Conservation (phyloP, 139 green algal genomes). For the Coccomyxa sp. region DNA sequence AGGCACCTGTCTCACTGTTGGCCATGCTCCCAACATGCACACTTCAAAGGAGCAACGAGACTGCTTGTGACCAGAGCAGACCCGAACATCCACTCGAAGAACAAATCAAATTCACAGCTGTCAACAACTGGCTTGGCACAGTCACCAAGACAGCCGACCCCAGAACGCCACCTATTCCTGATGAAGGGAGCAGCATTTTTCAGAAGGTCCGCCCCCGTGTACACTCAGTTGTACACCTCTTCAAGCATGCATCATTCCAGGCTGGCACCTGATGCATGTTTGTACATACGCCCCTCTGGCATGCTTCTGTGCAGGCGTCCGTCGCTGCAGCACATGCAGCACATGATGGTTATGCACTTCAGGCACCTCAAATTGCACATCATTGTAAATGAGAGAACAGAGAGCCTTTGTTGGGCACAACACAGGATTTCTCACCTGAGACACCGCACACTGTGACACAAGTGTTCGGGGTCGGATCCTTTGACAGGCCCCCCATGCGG, state of each 20-base stretch:
- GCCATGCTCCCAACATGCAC: too few species aligned
- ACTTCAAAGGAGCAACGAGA: too few species aligned
- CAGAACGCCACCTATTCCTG: too few species aligned
- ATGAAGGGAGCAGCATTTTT: too few species aligned
- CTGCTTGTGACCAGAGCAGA: too few species aligned
- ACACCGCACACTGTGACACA: conserved; percentile 94
- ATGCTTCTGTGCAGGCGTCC: conserved; percentile 91
- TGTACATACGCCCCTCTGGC: conserved; percentile 76
- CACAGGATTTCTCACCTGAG: conserved; percentile 34
- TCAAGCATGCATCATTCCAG: conserved; percentile 90
- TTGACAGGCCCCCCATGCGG: conserved; percentile 72
- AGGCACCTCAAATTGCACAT: not conserved
- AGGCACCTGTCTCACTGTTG: too few species aligned
- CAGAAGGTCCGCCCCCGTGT: conserved; percentile 29
- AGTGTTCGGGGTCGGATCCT: conserved; percentile 78
- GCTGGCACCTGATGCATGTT: conserved; percentile 89
- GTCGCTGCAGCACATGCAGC: conserved; percentile 29
- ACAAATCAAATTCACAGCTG: too few species aligned
- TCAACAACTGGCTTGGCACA: too few species aligned
- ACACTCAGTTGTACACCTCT: conserved; percentile 82
- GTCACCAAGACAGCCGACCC: too few species aligned
- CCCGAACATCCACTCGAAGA: too few species aligned
- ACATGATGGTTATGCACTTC: not conserved
- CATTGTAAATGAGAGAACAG: not conserved
- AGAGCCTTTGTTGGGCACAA: not conserved